Percentiles rank a stretch among this genome's conserved stretches.
phyloP scores from a whole-genome alignment of 2,329 filamentous ascomycete genomes.

The Zarea fungicola region DNA sequence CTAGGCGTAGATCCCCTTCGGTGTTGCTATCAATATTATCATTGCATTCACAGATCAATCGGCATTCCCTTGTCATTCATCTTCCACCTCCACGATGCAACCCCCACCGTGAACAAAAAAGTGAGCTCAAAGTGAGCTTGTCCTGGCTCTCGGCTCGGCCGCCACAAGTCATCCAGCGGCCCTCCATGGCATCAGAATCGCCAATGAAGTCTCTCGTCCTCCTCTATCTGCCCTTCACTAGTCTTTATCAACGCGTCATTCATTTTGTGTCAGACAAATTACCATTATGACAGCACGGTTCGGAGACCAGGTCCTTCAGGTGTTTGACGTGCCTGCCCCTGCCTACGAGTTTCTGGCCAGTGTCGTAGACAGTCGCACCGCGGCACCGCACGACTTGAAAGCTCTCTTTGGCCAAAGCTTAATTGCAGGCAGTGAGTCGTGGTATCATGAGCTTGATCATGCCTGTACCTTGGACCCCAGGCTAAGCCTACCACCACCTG shows the following conservation, averaged over 20 bases:
- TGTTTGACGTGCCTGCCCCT: slow-evolving; percentile 30
- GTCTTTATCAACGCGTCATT: not conserved
- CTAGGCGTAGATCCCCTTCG: too few species aligned
- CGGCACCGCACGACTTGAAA: slow-evolving; percentile 23
- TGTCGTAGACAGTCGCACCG: slow-evolving; percentile 23
- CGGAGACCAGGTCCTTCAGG: slow-evolving; percentile 23
- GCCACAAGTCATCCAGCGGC: not conserved
- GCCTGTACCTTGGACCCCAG: too few species aligned
- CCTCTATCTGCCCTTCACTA: not conserved
- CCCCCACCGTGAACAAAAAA: not conserved
- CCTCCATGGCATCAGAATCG: not conserved
- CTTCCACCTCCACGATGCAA: not conserved
- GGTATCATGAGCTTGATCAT: not conserved
- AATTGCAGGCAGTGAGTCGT: slow-evolving; percentile 26
- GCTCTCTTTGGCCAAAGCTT: slow-evolving; percentile 27
- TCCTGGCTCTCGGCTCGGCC: not conserved
- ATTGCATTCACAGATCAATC: not conserved
- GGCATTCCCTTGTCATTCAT: not conserved
- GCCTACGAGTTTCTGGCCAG: slow-evolving; percentile 27
- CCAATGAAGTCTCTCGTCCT: not conserved
- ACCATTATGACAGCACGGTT: slow-evolving; percentile 13
- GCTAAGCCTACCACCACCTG: too few species aligned
- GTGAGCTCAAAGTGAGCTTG: slow-evolving; percentile 9
- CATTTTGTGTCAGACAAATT: not conserved
- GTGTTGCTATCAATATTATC: slow-evolving; percentile 7